Percentiles rank a stretch among this genome's conserved stretches.
phyloP scores from a whole-genome alignment of 345 rosid genomes.

The Salix udensis region DNA sequence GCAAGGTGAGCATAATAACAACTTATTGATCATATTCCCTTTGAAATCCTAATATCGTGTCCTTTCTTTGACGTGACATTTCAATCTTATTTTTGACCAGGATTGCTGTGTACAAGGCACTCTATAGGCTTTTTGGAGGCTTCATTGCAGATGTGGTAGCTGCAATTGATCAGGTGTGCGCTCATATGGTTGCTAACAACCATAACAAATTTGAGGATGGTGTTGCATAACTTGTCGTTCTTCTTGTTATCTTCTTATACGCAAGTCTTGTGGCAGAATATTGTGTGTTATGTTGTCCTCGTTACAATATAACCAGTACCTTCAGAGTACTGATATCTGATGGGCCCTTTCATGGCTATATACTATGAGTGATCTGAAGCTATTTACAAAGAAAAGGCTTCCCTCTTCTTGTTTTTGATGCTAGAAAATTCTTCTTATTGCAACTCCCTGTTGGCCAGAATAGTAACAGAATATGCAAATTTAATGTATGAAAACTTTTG shows the following conservation, averaged over 20 bases:
- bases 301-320: not conserved
- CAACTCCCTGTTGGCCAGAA: not conserved
- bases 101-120: slow-evolving; percentile 95
- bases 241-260: not conserved
- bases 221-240: not conserved
- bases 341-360: not conserved
- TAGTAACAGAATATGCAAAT: no score
- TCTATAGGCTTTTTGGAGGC: slow-evolving; percentile 94
- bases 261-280: not conserved
- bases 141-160: slow-evolving; percentile 97
- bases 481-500: not conserved
- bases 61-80: slow-evolving; percentile 4
- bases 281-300: not conserved
- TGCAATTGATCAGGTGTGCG: slow-evolving; percentile 89
- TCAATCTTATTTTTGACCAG: slow-evolving; percentile 31
- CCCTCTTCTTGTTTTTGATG: not conserved
- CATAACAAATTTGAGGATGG: not conserved
- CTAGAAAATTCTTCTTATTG: not conserved
- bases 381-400: not conserved
- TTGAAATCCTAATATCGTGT: not conserved
- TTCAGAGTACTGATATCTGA: not conserved
- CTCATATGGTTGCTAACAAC: not conserved
- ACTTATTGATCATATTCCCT: not conserved
- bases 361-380: not conserved
- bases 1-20: slow-evolving; percentile 59